phyloP scores from a whole-genome alignment of 2,329 filamentous ascomycete species.

The Nectriaceae sp. region DNA sequence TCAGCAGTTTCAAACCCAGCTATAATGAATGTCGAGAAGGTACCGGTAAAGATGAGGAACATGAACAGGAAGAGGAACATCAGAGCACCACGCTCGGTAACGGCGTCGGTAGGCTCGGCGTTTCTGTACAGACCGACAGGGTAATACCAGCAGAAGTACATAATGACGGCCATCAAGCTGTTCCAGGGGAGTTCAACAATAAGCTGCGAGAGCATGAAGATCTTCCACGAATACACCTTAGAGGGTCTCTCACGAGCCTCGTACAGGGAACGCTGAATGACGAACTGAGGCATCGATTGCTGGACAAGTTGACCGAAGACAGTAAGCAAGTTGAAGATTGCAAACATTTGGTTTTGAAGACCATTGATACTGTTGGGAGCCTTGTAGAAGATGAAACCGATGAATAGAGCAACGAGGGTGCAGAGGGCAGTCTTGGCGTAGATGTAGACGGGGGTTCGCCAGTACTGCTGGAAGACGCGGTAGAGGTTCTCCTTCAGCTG shows the following conservation, averaged over 20 bases:
- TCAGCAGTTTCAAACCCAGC: constrained; percentile 67
- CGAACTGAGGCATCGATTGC: constrained; percentile 85
- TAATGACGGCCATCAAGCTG: constrained; percentile 71
- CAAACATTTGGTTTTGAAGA: constrained; percentile 83
- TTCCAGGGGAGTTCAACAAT: constrained; percentile 87
- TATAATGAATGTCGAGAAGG: constrained; percentile 78
- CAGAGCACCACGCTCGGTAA: constrained; percentile 70
- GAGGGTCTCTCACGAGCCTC: constrained; percentile 83
- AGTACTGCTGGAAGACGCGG: constrained; percentile 89
- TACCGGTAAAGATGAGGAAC: constrained; percentile 80
- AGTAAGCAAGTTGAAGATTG: constrained; percentile 80
- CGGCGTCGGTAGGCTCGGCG: constrained; percentile 60
- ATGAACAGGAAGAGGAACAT: constrained; percentile 76
- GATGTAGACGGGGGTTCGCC: constrained; percentile 87
- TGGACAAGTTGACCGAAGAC: constrained; percentile 80
- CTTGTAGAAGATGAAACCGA: constrained; percentile 79
- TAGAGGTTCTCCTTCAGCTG: constrained; percentile 69
- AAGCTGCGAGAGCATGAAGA: constrained; percentile 83
- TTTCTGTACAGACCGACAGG: constrained; percentile 77
- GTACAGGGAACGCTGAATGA: constrained; percentile 78
- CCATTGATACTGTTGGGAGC: constrained; percentile 74
- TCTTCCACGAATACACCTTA: constrained; percentile 82
- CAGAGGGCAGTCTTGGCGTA: constrained; percentile 78
- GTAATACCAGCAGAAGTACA: constrained; percentile 85
- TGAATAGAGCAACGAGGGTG: constrained; percentile 67